Percentiles rank a stretch among this genome's conserved stretches.
Evolutionary conservation across 164 flowering plant genomes (phyloP).

Genomic region (Umbellularia californica): DNA sequence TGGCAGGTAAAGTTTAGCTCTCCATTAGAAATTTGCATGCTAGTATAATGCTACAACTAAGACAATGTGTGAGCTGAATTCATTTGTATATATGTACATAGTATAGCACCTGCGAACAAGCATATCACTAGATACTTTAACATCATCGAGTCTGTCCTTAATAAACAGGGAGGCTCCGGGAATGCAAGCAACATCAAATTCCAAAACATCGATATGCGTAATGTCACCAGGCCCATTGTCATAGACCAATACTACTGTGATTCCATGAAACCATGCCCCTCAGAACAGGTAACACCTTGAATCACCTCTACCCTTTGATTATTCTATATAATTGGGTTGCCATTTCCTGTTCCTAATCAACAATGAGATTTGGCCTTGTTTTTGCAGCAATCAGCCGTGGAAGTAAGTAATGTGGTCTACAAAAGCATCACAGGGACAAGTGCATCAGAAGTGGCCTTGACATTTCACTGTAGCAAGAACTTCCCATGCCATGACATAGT

Average conservation of each 20-base stretch:
- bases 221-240: slow-evolving; percentile 48
- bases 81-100: background rate
- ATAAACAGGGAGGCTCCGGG: slow-evolving; percentile 47
- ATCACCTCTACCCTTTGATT: too few relatives aligned
- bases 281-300: slow-evolving; percentile 27
- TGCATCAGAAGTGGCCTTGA: slow-evolving; percentile 32
- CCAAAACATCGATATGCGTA: slow-evolving; percentile 35
- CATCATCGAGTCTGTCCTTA: background rate
- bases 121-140: too few relatives aligned
- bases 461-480: slow-evolving; percentile 37
- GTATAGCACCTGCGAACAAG: too few relatives aligned
- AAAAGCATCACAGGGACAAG: slow-evolving; percentile 46
- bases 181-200: slow-evolving; percentile 39
- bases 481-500: slow-evolving; percentile 36
- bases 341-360: background rate
- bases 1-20: slow-evolving; percentile 29
- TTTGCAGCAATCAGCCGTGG: slow-evolving; percentile 38
- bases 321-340: background rate
- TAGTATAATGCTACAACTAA: too few relatives aligned
- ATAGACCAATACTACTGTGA: slow-evolving; percentile 60
- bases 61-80: too few relatives aligned
- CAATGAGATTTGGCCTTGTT: background rate
- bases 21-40: too few relatives aligned
- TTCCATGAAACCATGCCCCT: slow-evolving; percentile 30
- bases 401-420: slow-evolving; percentile 36